Evolutionary conservation across 441 rosid species (phyloP).

Genomic region (Aleurites moluccanus): DNA sequence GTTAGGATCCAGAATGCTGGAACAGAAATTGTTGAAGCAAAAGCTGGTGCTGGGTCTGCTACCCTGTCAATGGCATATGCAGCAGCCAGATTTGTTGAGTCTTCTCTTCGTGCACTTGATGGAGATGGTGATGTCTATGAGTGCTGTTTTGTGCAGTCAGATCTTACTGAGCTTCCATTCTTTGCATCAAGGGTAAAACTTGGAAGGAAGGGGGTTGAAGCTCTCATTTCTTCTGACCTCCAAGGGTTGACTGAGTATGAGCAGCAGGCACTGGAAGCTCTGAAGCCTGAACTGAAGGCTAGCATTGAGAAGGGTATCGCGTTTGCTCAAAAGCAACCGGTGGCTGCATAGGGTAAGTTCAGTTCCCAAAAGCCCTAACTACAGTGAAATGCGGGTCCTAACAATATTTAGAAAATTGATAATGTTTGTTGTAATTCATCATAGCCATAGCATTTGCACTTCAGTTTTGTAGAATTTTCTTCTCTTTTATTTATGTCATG

Average conservation of each 20-base stretch:
- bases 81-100: conserved; percentile 93
- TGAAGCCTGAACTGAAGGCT: conserved; percentile 75
- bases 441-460: conserved; percentile 31
- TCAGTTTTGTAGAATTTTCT: conserved; percentile 35
- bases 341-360: conserved; percentile 44
- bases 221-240: conserved; percentile 67
- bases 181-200: conserved; percentile 89
- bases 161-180: conserved; percentile 78
- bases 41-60: conserved; percentile 97
- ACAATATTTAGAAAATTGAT: conserved; percentile 16
- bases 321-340: conserved; percentile 67
- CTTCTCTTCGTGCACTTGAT: conserved; percentile 93
- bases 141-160: conserved; percentile 80
- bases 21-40: conserved; percentile 97
- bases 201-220: conserved; percentile 83
- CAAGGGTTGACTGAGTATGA: conserved; percentile 83
- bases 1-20: conserved; percentile 96
- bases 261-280: conserved; percentile 76
- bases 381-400: conserved; percentile 5
- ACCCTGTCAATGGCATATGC: conserved; percentile 97
- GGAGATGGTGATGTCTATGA: conserved; percentile 94
- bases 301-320: conserved; percentile 89
- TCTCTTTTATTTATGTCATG: conserved; percentile 4
- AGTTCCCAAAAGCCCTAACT: conserved; percentile 20
- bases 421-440: conserved; percentile 17